Conservation (phyloP, 2,329 filamentous ascomycete genomes). For the Ceratocystis eucalypticola region DNA sequence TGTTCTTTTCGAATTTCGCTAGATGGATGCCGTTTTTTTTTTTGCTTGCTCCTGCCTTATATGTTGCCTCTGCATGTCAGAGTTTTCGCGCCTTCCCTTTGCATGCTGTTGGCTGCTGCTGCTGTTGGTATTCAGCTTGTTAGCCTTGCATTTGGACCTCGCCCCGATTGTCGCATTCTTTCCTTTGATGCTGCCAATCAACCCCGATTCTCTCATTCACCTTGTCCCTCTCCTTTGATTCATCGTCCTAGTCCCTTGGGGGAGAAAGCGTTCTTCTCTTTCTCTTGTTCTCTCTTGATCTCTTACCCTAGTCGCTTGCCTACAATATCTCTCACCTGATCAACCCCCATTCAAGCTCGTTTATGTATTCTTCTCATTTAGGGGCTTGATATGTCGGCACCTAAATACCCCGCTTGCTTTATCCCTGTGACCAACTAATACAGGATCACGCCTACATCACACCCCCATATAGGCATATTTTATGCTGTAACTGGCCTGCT, state of each 20-base stretch:
- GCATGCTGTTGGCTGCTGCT: neutral
- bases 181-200: neutral
- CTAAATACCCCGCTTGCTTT: neutral
- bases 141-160: neutral
- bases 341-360: neutral
- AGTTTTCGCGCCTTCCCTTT: neutral
- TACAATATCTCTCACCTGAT: neutral
- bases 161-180: neutral
- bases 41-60: neutral
- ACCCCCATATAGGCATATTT: neutral
- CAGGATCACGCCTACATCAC: neutral
- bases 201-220: neutral
- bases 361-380: neutral
- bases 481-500: neutral
- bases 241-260: neutral
- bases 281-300: neutral
- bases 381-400: neutral
- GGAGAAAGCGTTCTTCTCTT: neutral
- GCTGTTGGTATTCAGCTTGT: neutral
- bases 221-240: neutral
- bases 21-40: neutral
- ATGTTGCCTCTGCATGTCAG: neutral
- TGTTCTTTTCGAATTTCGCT: neutral
- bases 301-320: neutral
- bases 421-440: constrained; percentile 3